Evolutionary conservation across 2,329 filamentous ascomycete genomes (phyloP).

Genomic region (Plectosphaerella sp.): DNA sequence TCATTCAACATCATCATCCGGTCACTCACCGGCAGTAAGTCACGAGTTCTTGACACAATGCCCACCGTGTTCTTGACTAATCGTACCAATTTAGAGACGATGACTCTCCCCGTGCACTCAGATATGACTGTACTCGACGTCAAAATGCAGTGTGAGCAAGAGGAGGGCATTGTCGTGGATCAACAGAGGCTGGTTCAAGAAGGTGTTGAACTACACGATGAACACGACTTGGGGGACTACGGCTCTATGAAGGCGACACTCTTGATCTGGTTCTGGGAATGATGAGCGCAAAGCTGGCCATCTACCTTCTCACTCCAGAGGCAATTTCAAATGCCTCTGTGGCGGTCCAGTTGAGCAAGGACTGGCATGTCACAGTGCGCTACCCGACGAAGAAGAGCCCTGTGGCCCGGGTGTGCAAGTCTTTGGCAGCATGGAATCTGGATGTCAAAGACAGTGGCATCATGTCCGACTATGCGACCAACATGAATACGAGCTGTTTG

Average conservation of each 20-base stretch:
- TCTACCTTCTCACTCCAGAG: background rate
- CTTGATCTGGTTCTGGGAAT: background rate
- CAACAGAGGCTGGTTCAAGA: background rate
- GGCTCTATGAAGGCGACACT: background rate
- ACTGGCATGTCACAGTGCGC: conserved; percentile 1
- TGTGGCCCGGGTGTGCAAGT: too few relatives aligned
- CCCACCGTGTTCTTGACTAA: background rate
- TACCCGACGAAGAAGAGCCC: too few relatives aligned
- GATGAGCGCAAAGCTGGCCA: background rate
- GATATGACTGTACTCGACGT: background rate
- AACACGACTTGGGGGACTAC: background rate
- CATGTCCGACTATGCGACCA: background rate
- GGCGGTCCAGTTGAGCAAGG: background rate
- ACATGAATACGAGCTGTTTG: background rate
- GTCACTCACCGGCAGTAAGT: background rate
- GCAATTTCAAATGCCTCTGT: background rate
- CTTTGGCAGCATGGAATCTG: too few relatives aligned
- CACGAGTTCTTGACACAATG: background rate
- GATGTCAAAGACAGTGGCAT: background rate
- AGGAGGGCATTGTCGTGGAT: background rate
- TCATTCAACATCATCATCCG: background rate
- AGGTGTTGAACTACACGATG: background rate
- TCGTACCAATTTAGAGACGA: background rate
- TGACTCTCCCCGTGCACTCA: background rate
- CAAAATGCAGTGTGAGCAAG: background rate